phyloP scores from a whole-genome alignment of 208 protist genomes.

The Leishmania amazonensis region DNA sequence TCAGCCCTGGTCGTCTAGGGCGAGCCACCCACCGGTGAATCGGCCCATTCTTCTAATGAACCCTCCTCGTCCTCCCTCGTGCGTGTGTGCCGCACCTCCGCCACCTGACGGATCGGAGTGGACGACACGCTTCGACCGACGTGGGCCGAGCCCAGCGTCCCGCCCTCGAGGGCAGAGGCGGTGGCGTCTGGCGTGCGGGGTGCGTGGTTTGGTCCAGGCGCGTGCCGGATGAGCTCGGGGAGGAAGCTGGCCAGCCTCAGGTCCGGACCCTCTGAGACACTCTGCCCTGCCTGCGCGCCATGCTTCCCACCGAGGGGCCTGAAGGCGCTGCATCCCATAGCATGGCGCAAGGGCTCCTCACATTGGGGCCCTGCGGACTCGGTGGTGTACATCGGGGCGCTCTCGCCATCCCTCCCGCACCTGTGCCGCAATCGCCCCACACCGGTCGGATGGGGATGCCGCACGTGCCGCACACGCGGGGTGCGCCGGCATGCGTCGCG shows the following conservation, averaged over 20 bases:
- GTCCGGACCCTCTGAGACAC: no score
- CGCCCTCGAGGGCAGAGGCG: not conserved
- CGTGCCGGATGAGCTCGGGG: no score
- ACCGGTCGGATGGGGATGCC: not conserved
- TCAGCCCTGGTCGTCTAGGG: not conserved
- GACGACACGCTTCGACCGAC: not conserved
- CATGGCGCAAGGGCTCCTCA: no score
- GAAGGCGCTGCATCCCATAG: no score
- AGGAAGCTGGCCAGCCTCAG: no score
- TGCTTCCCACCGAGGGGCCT: no score
- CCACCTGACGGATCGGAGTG: not conserved
- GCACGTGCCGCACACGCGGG: not conserved
- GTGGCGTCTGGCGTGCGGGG: no score
- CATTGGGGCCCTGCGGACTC: no score
- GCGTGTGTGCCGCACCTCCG: not conserved
- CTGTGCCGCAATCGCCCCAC: not conserved
- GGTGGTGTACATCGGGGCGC: no score
- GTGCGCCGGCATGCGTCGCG: not conserved
- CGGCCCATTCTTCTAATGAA: not conserved
- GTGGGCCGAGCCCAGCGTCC: not conserved
- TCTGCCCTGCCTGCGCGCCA: no score
- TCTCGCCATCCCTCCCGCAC: no score
- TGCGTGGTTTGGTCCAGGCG: no score
- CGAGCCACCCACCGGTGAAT: not conserved
- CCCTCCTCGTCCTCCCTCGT: not conserved